Evolutionary conservation across 2,329 filamentous ascomycete genomes (phyloP), one percentile per base, ranked within the genome.

Genomic region (Fulvia fulva): DNA sequence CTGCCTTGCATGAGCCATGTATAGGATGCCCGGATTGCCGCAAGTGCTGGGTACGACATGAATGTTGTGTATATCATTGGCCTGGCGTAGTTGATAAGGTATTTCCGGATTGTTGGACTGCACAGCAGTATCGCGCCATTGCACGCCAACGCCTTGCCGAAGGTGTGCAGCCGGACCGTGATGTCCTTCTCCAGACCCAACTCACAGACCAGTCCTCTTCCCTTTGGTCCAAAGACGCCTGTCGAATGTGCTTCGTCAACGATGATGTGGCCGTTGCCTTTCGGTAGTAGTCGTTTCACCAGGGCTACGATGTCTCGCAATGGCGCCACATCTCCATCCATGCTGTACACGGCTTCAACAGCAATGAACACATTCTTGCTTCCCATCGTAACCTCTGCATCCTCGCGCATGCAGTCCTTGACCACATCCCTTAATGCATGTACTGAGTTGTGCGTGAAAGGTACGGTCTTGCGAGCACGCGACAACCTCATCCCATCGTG

Each of bases 311-410:
- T 82, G 5, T 84, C 79, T 11, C 68, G 66, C 11, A 94, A 74
- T 0, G 87, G 87, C 0, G 83, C 83, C 19, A 90, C 74, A 64
- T 92, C 88, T 0, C 90, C 90, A 54, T 93, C 89, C 90, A 94
- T 94, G 70, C 88, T 91, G 71, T 94, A 93, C 0, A 91, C 77
- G 0, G 81, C 83, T 64, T 91, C 88, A 0, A 90, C 78, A 0
- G 83, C 84, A n/a, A 91, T 71, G 63, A 91, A 88, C 2, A 90
- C 78, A 62, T 83, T 86, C 0, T 68, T 69, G 1, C 68, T 58
- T 0, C 82, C 81, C 0, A 62, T 53, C 0, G 46, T 46, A 0
- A 83, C 55, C 6, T 53, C 51, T 41, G 57, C 51, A 34, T 75
- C 66, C 44, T 66, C 55, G 11, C 55, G 58, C 8, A 78, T 53